Evolutionary conservation across 345 rosid genomes (phyloP).

Genomic region (Brassica carinata): DNA sequence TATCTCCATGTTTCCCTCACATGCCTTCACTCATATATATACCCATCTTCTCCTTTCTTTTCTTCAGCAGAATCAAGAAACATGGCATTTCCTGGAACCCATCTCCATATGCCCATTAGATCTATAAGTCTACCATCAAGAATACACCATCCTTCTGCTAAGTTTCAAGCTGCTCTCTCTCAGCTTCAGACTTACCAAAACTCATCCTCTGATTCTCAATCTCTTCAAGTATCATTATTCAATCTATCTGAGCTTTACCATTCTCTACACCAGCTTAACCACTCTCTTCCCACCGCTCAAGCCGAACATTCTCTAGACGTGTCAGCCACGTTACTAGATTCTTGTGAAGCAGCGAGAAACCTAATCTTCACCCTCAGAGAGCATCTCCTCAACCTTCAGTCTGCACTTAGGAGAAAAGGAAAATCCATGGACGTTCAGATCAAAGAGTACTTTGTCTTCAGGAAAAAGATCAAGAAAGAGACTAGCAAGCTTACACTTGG

Average conservation of each 20-base stretch:
- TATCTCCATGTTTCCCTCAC: constrained; percentile 37
- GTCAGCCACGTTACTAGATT: constrained; percentile 50
- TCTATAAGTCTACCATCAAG: constrained; percentile 64
- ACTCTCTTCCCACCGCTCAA: constrained; percentile 38
- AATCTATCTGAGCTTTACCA: constrained; percentile 53
- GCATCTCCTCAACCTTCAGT: constrained; percentile 51
- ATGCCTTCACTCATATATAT: constrained; percentile 37
- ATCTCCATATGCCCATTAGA: constrained; percentile 44
- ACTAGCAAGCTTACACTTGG: constrained; percentile 44
- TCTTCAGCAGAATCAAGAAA: constrained; percentile 30
- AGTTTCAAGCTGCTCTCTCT: constrained; percentile 50
- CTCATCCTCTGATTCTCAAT: constrained; percentile 34
- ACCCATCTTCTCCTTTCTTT: constrained; percentile 17
- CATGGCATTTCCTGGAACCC: constrained; percentile 31
- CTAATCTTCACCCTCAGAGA: constrained; percentile 40
- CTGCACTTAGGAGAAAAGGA: constrained; percentile 51
- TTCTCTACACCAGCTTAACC: constrained; percentile 42
- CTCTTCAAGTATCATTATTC: constrained; percentile 42
- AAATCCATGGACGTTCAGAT: constrained; percentile 42
- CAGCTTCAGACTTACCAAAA: constrained; percentile 45
- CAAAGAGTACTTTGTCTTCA: constrained; percentile 53
- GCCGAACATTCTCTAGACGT: constrained; percentile 50
- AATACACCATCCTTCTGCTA: constrained; percentile 45
- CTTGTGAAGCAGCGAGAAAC: constrained; percentile 47
- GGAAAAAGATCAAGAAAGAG: constrained; percentile 59